Conservation (phyloP, 202 grass and related monocot genomes). For the Tripidium arundinaceum region DNA sequence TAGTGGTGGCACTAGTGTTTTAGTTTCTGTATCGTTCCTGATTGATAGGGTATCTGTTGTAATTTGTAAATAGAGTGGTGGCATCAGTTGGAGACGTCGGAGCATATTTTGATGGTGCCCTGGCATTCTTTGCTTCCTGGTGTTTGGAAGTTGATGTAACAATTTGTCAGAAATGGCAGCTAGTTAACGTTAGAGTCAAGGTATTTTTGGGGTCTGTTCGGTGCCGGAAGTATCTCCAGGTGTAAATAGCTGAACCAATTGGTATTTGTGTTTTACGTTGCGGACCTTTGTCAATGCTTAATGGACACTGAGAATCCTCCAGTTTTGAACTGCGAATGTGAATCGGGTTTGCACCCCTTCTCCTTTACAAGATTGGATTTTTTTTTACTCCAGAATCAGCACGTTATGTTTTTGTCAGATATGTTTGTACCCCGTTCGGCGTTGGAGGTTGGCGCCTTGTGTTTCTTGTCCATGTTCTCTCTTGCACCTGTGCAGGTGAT, state of each 20-base stretch:
- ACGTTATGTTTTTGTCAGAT: background rate
- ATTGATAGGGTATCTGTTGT: slow-evolving; percentile 33
- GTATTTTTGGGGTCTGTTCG: background rate
- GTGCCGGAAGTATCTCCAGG: background rate
- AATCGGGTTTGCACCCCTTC: background rate
- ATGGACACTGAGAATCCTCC: background rate
- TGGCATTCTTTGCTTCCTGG: slow-evolving; percentile 4
- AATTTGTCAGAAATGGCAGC: background rate
- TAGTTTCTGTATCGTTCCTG: background rate
- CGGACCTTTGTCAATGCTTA: background rate
- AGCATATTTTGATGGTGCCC: slow-evolving; percentile 1
- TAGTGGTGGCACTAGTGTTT: background rate
- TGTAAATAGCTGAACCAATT: background rate
- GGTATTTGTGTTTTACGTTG: background rate
- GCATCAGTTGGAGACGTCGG: background rate
- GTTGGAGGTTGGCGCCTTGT: background rate
- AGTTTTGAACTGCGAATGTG: background rate
- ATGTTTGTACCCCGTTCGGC: background rate
- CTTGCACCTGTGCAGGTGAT: background rate
- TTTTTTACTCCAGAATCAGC: background rate
- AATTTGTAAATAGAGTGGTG: slow-evolving; percentile 36
- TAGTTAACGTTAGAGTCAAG: background rate
- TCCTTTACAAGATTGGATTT: background rate
- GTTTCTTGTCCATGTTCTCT: background rate
- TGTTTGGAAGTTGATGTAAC: background rate